phyloP scores from a whole-genome alignment of 192 early-diverging fungal species.

The Backusella morwellensis region DNA sequence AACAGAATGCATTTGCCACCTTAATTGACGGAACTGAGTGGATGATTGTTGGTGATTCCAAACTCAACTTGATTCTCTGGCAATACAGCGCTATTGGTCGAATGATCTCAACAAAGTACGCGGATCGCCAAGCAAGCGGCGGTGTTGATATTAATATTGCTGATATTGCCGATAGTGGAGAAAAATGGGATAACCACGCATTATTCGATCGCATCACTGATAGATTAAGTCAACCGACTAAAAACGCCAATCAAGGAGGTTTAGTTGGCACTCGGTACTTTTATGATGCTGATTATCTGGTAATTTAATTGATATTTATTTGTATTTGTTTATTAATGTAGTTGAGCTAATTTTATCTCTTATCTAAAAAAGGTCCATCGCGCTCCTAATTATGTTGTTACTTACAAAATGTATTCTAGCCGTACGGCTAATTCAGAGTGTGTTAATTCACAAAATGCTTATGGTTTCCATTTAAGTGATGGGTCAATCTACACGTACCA shows the following conservation, averaged over 20 bases:
- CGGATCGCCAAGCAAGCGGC: neutral
- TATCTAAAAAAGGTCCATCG: conserved; percentile 17
- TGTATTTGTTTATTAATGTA: neutral
- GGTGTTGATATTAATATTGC: conserved; percentile 19
- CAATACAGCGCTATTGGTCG: conserved; percentile 28
- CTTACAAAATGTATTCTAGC: conserved; percentile 32
- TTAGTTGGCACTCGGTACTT: conserved; percentile 15
- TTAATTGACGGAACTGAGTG: conserved; percentile 29
- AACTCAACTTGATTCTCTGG: conserved; percentile 11
- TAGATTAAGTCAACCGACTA: neutral
- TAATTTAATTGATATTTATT: neutral
- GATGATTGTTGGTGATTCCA: conserved; percentile 24
- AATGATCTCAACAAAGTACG: conserved; percentile 16
- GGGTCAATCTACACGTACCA: conserved; percentile 28
- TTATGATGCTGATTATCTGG: conserved; percentile 19
- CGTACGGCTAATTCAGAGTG: conserved; percentile 29
- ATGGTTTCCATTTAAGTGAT: conserved; percentile 32
- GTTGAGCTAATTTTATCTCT: neutral
- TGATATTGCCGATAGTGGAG: conserved; percentile 8
- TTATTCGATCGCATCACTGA: conserved; percentile 4
- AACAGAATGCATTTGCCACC: conserved; percentile 11
- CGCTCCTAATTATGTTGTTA: conserved; percentile 11
- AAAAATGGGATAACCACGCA: conserved; percentile 12
- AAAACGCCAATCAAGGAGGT: conserved; percentile 10
- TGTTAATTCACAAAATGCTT: conserved; percentile 24